Evolutionary conservation across 2,329 filamentous ascomycete species (phyloP), one percentile per base, ranked within the genome.

Genomic region (Fusarium beomiforme): DNA sequence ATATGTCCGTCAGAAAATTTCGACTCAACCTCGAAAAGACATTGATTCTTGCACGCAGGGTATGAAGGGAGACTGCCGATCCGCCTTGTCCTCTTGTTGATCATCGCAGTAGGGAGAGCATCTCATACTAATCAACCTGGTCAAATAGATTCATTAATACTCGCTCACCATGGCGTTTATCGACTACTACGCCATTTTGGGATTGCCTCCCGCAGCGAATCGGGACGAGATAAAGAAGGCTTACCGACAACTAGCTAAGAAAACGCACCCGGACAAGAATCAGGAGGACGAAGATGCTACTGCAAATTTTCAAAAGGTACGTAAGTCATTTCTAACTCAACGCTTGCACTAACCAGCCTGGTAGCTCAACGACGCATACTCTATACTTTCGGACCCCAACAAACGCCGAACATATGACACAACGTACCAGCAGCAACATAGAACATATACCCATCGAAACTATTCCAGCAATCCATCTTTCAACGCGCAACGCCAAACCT

Each of bases 231-330:
- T 61, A 19, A 64, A 43, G 42, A 10, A n/a, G 5, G 46, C 61
- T 17, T 64, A 49, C n/a, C 14, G 42, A 11, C 24, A 37, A 11
- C 49, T 61, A 16, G 57, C 42, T 14, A 41, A 26, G 17, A 36
- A 8, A 5, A 59, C 14, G 24, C 61, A 61, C 12, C 61, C 42
- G 13, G 41, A 61, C 29, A 64, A 60, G 24, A 54, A 64, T 10
- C 26, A 16, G 1, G 19, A 17, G 3, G 14, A 31, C 33, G 12
- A 17, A 11, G 11, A 42, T 13, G 42, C 36, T 14, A 61, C 57
- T 17, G 23, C 10, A 0, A 51, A 54, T 11, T 55, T 61, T 12
- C 42, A 64, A 46, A 33, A 21, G 9, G 59, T 53, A 2, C 17
- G 44, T 42, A 6, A 16, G 13, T 23, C 3, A 7, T 6, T n/a